Conservation (phyloP, 2,329 filamentous ascomycete genomes). For the Calonectria crousiana region DNA sequence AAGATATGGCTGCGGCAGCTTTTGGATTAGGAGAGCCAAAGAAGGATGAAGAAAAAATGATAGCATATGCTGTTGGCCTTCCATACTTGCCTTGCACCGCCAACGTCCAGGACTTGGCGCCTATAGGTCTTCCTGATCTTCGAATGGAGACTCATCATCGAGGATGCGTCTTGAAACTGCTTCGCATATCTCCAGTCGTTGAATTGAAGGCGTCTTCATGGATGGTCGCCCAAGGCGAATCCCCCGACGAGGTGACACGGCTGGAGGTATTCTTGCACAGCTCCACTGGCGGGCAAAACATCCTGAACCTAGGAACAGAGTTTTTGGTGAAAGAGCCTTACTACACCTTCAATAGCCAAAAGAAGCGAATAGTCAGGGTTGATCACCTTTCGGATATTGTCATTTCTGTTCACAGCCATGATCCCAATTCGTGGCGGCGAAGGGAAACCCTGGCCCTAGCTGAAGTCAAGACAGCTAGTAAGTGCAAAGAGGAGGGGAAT, state of each 20-base stretch:
- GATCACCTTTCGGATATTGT: slow-evolving; percentile 50
- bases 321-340: slow-evolving; percentile 64
- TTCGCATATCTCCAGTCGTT: slow-evolving; percentile 43
- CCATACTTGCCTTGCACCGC: slow-evolving; percentile 43
- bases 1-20: slow-evolving; percentile 44
- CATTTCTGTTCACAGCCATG: slow-evolving; percentile 23
- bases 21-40: slow-evolving; percentile 30
- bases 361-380: slow-evolving; percentile 54
- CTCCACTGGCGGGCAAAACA: slow-evolving; percentile 46
- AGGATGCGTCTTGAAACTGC: slow-evolving; percentile 41
- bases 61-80: slow-evolving; percentile 44
- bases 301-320: slow-evolving; percentile 48
- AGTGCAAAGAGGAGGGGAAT: slow-evolving; percentile 47
- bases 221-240: slow-evolving; percentile 46
- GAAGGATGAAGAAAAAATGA: slow-evolving; percentile 38
- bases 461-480: slow-evolving; percentile 25
- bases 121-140: slow-evolving; percentile 42
- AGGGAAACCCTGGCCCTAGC: not conserved
- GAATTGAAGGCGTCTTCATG: slow-evolving; percentile 43
- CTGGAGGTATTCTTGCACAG: slow-evolving; percentile 51
- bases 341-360: slow-evolving; percentile 56
- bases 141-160: slow-evolving; percentile 47
- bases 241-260: slow-evolving; percentile 39
- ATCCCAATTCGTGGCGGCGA: slow-evolving; percentile 34
- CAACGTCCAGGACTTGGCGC: slow-evolving; percentile 34